A percentile compares a stretch with the other conserved stretches of the same genome.
Conservation (phyloP, 2,329 filamentous ascomycete genomes). For the Arthrinium puccinioides region DNA sequence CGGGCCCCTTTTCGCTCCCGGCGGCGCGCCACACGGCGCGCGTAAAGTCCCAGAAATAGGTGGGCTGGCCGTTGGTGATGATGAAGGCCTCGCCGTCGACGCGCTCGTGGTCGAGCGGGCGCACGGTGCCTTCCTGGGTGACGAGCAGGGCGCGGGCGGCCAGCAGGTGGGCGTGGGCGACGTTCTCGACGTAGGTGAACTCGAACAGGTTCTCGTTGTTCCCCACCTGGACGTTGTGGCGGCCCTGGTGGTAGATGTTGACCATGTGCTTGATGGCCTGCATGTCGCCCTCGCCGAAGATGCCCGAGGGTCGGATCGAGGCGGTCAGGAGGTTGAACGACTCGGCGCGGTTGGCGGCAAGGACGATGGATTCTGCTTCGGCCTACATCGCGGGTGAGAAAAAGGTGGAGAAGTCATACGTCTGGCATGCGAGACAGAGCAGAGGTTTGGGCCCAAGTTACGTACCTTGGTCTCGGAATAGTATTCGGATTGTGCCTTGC, state of each 20-base stretch:
- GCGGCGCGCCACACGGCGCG: constrained; percentile 66
- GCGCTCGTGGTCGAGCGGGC: constrained; percentile 62
- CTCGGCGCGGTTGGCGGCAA: constrained; percentile 62
- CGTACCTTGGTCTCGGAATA: constrained; percentile 85
- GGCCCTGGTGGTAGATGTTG: constrained; percentile 58
- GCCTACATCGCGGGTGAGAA: constrained; percentile 36
- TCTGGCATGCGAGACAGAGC: not conserved
- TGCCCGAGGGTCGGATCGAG: constrained; percentile 77
- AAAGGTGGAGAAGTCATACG: not conserved
- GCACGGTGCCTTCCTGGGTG: constrained; percentile 46
- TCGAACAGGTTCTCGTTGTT: constrained; percentile 56
- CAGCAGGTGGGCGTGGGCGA: constrained; percentile 73
- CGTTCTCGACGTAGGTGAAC: constrained; percentile 58
- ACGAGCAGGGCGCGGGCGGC: constrained; percentile 66
- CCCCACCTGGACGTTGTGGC: constrained; percentile 75
- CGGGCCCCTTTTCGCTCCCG: constrained; percentile 43
- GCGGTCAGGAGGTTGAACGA: constrained; percentile 60
- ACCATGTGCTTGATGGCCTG: constrained; percentile 69
- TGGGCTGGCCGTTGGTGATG: constrained; percentile 80
- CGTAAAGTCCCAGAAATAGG: constrained; percentile 89
- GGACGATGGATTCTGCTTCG: constrained; percentile 72
- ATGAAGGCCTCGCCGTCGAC: constrained; percentile 85
- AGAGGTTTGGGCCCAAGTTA: not conserved
- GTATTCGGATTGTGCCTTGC: constrained; percentile 65
- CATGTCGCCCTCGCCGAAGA: constrained; percentile 85